phyloP scores from a whole-genome alignment of 805 yeast genomes.

The Torulaspora quercuum region DNA sequence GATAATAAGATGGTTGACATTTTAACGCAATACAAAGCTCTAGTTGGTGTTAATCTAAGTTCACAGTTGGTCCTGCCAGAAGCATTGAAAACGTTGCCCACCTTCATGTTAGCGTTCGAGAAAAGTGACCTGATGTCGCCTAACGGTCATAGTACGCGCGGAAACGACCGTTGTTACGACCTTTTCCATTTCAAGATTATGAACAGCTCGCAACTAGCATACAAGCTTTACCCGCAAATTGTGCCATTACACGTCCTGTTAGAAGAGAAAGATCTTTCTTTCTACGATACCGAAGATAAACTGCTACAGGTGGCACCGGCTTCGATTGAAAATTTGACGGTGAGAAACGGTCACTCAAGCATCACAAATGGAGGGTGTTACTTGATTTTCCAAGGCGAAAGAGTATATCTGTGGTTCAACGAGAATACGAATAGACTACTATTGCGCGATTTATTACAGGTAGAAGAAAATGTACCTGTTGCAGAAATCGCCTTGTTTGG shows the following conservation, averaged over 20 bases:
- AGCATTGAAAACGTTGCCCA: slow-evolving; percentile 66
- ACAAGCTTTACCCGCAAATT: slow-evolving; percentile 75
- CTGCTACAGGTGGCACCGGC: slow-evolving; percentile 36
- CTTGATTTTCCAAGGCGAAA: slow-evolving; percentile 65
- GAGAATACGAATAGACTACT: slow-evolving; percentile 63
- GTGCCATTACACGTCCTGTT: slow-evolving; percentile 64
- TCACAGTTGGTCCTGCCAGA: slow-evolving; percentile 79
- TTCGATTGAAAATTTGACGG: slow-evolving; percentile 51
- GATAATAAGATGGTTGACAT: slow-evolving; percentile 52
- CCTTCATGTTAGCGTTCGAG: slow-evolving; percentile 62
- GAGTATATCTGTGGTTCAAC: slow-evolving; percentile 63
- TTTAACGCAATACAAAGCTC: slow-evolving; percentile 54
- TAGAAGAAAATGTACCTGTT: slow-evolving; percentile 33
- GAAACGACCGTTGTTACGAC: slow-evolving; percentile 62
- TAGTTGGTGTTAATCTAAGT: slow-evolving; percentile 45
- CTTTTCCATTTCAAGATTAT: slow-evolving; percentile 45
- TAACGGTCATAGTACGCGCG: slow-evolving; percentile 39
- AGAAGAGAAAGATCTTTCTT: slow-evolving; percentile 51
- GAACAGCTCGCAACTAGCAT: slow-evolving; percentile 51
- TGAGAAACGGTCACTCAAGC: slow-evolving; percentile 34
- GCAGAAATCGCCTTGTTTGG: slow-evolving; percentile 29
- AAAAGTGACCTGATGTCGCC: slow-evolving; percentile 60
- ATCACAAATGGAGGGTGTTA: slow-evolving; percentile 70
- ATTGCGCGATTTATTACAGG: slow-evolving; percentile 72
- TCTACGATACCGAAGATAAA: slow-evolving; percentile 41